These are phyloP conservation scores for Penicillium manginii DNA, from an alignment of 495 filamentous ascomycete genomes.

Conservation along the genomic window DNA sequence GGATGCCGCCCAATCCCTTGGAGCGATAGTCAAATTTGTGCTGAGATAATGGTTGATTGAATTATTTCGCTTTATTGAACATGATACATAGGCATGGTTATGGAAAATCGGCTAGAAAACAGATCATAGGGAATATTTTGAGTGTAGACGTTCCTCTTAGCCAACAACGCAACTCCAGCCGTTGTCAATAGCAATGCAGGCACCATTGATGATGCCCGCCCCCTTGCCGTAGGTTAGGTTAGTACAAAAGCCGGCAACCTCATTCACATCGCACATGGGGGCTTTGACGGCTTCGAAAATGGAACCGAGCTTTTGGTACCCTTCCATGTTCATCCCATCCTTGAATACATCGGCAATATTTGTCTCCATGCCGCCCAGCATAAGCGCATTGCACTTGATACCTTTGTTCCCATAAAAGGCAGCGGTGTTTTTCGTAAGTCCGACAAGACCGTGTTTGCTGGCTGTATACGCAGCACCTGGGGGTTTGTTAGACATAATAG, in stretches of 20 bases:
- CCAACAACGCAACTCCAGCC: slow-evolving; percentile 34
- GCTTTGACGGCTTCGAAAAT: slow-evolving; percentile 30
- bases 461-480: slow-evolving; percentile 27
- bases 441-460: slow-evolving; percentile 44
- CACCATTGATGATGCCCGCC: slow-evolving; percentile 35
- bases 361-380: slow-evolving; percentile 59
- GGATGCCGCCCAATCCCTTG: slow-evolving; percentile 16
- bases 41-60: background rate
- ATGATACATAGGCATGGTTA: background rate
- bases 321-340: slow-evolving; percentile 49
- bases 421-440: slow-evolving; percentile 66
- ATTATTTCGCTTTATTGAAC: background rate
- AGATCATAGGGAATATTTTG: background rate
- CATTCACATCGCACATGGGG: slow-evolving; percentile 41
- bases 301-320: slow-evolving; percentile 37
- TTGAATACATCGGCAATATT: slow-evolving; percentile 58
- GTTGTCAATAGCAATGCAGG: slow-evolving; percentile 39
- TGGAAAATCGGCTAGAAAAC: background rate
- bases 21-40: slow-evolving; percentile 1
- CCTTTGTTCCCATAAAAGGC: slow-evolving; percentile 59
- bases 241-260: slow-evolving; percentile 37
- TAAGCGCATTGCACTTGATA: slow-evolving; percentile 59
- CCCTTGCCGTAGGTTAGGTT: slow-evolving; percentile 34
- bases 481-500: background rate
- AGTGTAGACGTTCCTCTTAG: background rate